These are phyloP conservation scores for Cladosporium halotolerans DNA, from an alignment of 2,329 filamentous ascomycete species.

Conservation along the genomic window DNA sequence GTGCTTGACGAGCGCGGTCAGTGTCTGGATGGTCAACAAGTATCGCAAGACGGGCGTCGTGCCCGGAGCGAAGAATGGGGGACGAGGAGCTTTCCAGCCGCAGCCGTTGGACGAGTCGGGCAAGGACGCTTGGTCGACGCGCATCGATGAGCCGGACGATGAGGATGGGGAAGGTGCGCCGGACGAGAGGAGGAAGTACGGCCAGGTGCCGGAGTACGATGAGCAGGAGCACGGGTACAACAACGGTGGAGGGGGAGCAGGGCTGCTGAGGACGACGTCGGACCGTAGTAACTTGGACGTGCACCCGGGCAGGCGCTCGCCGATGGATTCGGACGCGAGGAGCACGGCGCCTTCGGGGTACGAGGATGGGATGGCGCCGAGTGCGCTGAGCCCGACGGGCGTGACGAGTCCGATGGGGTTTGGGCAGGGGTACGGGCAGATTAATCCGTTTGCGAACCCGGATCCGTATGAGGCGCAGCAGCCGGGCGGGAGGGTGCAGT, in stretches of 20 bases:
- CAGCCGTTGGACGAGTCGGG: conserved; percentile 34
- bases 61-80: conserved; percentile 32
- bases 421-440: conserved; percentile 1
- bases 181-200: conserved; percentile 39
- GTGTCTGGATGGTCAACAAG: conserved; percentile 49
- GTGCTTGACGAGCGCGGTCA: conserved; percentile 46
- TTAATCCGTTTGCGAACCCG: conserved; percentile 5
- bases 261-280: conserved; percentile 37
- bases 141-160: conserved; percentile 34
- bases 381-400: conserved; percentile 30
- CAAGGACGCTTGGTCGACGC: conserved; percentile 41
- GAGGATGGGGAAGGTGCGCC: conserved; percentile 36
- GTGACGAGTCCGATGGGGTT: conserved; percentile 10
- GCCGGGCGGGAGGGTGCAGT: conserved; percentile 22
- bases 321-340: conserved; percentile 2
- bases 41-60: conserved; percentile 53
- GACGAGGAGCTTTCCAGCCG: conserved; percentile 17
- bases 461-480: conserved; percentile 28
- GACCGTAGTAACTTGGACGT: conserved; percentile 25
- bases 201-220: conserved; percentile 47
- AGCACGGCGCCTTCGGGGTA: conserved; percentile 12
- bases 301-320: conserved; percentile 33
- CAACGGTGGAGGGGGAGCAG: conserved; percentile 15
- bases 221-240: conserved; percentile 20
- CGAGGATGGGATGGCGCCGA: conserved; percentile 15